Evolutionary conservation across 371 early-diverging fungal genomes (phyloP).

Genomic region (Mucor saturninus): DNA sequence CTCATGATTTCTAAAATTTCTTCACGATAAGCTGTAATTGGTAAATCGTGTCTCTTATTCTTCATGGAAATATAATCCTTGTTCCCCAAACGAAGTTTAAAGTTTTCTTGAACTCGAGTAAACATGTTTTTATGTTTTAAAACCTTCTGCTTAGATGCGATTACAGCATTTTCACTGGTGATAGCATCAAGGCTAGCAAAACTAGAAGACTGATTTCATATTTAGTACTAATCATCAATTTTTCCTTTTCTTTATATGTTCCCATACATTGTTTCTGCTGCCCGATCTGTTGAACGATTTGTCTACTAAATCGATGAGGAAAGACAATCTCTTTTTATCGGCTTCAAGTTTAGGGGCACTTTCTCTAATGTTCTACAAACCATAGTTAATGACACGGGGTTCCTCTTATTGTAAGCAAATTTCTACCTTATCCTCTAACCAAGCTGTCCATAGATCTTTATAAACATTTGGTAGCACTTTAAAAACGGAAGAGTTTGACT

Average conservation of each 20-base stretch:
- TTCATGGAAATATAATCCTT: slow-evolving; percentile 46
- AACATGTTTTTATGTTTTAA: slow-evolving; percentile 15
- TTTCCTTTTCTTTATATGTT: no score
- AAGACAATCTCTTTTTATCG: slow-evolving; percentile 33
- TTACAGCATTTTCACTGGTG: neutral
- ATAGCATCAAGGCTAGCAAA: neutral
- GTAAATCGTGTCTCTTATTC: slow-evolving; percentile 63
- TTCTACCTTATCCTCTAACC: slow-evolving; percentile 53
- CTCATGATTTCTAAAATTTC: slow-evolving; percentile 59
- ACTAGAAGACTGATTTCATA: neutral
- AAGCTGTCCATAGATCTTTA: slow-evolving; percentile 71
- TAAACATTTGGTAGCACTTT: slow-evolving; percentile 64
- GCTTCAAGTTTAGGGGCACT: slow-evolving; percentile 28
- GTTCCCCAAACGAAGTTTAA: slow-evolving; percentile 36
- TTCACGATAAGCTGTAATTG: slow-evolving; percentile 63
- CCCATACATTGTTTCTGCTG: slow-evolving; percentile 17
- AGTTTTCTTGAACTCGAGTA: slow-evolving; percentile 30
- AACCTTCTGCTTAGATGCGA: slow-evolving; percentile 1
- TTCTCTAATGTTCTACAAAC: slow-evolving; percentile 30
- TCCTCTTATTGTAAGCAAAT: neutral
- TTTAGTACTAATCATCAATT: neutral
- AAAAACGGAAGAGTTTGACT: slow-evolving; percentile 55
- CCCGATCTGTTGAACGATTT: slow-evolving; percentile 8
- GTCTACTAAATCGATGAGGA: slow-evolving; percentile 34
- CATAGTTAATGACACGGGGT: neutral